These are phyloP conservation scores for Trametes cingulata DNA, from an alignment of 768 basidiomycete genomes.

Conservation along the genomic window DNA sequence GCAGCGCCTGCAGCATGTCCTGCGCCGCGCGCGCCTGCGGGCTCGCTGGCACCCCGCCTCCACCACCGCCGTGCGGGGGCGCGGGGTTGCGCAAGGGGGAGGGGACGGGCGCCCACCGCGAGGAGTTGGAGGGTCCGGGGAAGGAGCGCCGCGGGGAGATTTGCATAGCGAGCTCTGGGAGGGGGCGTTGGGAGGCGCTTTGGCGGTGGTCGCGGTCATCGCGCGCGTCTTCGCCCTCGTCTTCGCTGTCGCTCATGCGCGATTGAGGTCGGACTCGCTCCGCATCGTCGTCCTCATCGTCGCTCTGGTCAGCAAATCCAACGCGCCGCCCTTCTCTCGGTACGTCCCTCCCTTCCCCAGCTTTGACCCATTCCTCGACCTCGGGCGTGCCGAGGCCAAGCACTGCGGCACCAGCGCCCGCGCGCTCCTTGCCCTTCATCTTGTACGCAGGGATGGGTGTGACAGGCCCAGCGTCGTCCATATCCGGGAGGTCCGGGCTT, in stretches of 20 bases:
- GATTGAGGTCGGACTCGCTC: neutral
- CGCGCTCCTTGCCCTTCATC: constrained; percentile 24
- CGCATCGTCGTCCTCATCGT: constrained; percentile 13
- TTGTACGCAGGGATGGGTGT: constrained; percentile 35
- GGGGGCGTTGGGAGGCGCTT: neutral
- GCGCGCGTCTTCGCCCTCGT: constrained; percentile 26
- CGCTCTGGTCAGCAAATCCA: constrained; percentile 42
- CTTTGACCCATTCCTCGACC: constrained; percentile 51
- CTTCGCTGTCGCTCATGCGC: constrained; percentile 10
- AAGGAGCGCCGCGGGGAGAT: constrained; percentile 40
- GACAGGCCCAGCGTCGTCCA: constrained; percentile 26
- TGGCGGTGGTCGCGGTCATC: constrained; percentile 13
- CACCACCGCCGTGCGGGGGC: neutral
- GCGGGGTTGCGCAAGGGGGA: constrained; percentile 33
- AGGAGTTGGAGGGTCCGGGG: constrained; percentile 17
- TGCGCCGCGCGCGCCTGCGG: constrained; percentile 46
- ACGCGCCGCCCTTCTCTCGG: constrained; percentile 44
- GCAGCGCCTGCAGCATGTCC: constrained; percentile 62
- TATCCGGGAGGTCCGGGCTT: constrained; percentile 25
- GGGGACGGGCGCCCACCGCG: constrained; percentile 23
- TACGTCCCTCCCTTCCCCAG: constrained; percentile 35
- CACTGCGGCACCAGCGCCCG: constrained; percentile 30
- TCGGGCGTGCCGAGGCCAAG: constrained; percentile 56
- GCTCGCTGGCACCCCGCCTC: constrained; percentile 43
- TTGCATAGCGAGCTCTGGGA: constrained; percentile 23